These are phyloP conservation scores for Eleusine indica DNA, from an alignment of 176 grass and related monocot species.

Conservation along the genomic window DNA sequence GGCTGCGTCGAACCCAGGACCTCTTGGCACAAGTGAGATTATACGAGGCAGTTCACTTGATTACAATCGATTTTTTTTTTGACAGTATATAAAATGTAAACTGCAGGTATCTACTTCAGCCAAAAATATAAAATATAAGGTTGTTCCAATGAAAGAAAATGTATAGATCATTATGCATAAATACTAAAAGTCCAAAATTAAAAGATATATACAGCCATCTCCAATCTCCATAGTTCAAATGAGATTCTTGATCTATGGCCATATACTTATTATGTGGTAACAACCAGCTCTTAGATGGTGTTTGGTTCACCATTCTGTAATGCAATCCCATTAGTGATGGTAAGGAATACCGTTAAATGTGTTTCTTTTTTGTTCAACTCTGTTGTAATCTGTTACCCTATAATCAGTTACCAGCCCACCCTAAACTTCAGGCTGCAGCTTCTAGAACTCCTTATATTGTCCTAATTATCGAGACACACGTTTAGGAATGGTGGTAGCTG, in stretches of 20 bases:
- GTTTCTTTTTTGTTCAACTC: not conserved
- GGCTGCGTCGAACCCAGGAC: too few relatives aligned
- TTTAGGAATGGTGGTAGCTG: conserved; percentile 18
- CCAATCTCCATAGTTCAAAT: conserved; percentile 11
- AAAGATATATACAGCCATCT: not conserved
- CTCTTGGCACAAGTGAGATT: too few relatives aligned
- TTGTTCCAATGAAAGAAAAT: conserved; percentile 10
- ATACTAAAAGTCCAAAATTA: not conserved
- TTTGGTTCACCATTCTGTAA: not conserved
- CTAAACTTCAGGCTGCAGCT: conserved; percentile 1
- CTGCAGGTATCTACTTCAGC: conserved; percentile 9
- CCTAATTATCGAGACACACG: not conserved
- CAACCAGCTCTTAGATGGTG: not conserved
- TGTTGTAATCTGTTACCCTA: not conserved
- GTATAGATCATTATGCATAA: not conserved
- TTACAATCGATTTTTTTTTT: not conserved
- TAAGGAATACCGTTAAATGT: not conserved
- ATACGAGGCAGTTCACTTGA: not conserved
- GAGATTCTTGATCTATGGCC: conserved; percentile 17
- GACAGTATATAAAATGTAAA: not conserved
- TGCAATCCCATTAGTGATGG: too few relatives aligned
- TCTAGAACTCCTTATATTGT: too few relatives aligned
- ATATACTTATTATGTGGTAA: conserved; percentile 18
- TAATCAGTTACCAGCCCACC: not conserved
- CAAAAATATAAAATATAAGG: too few relatives aligned